Evolutionary conservation across 192 early-diverging fungal species (phyloP), one percentile per base, ranked within the genome.

Genomic region (Linnemannia exigua): DNA sequence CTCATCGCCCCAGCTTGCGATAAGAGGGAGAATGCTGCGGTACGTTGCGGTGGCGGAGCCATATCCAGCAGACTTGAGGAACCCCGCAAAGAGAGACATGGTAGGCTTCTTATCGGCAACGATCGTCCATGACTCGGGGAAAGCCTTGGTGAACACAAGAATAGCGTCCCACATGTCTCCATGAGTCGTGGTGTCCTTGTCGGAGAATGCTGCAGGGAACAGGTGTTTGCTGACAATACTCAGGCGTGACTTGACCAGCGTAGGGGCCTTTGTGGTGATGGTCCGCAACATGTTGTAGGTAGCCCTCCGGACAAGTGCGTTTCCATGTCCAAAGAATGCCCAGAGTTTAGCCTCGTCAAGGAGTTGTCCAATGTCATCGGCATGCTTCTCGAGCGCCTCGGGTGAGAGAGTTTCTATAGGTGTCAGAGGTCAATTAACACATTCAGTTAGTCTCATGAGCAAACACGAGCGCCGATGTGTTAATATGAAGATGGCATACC

Each of bases 131-230:
- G 90, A 90, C 44, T 91, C 79, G 5, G 95, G 94, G 58, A 92
- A 94, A 44, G 88, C 91, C 86, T 93, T 95, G 2, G 95, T 96
- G 33, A 95, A 88, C 15, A 96, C 76, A 72, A 98, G 86, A 11
- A 98, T 80, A 11, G 98, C 89, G 76, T 98, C 96, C 97, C 97
- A 98, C 82, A 99, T 88, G 33, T 96, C 95, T 8, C 91, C 87
- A 73, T 96, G 95, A 28, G 91, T 94, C 5, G 90, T 87, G 0
- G 90, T 72, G 28, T 97, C 95, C 88, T 91, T 93, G 72, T 99
- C 97, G 1, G 79, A 82, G 83, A 99, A 96, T 38, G 91, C 92
- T 48, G 89, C 88, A 14, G 88, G 80, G 37, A 95, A 90, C 74
- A 97, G 94, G 6, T 83, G 76, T 12, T 84, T 91, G 20, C 90